Evolutionary conservation across 2,329 filamentous ascomycete species (phyloP).

Genomic region (Curvularia spicifera): DNA sequence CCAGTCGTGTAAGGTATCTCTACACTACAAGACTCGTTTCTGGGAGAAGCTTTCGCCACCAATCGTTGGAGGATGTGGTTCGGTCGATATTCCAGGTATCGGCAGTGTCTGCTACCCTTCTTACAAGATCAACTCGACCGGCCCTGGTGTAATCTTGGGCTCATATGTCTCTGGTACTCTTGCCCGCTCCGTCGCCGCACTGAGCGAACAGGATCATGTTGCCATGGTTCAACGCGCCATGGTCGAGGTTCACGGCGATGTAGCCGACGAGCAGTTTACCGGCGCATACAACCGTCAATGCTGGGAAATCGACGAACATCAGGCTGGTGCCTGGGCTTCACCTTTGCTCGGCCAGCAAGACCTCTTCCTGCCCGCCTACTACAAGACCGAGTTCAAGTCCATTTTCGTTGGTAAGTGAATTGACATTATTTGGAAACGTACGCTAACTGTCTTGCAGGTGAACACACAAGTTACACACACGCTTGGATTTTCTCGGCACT

Average conservation of each 20-base stretch:
- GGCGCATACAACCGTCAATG: slow-evolving; percentile 69
- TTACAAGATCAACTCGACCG: slow-evolving; percentile 69
- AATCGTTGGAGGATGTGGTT: slow-evolving; percentile 70
- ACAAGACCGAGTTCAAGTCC: slow-evolving; percentile 71
- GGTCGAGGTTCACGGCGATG: slow-evolving; percentile 68
- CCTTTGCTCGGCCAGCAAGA: slow-evolving; percentile 70
- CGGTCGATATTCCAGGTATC: slow-evolving; percentile 66
- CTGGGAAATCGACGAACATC: slow-evolving; percentile 68
- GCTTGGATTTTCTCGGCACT: slow-evolving; percentile 73
- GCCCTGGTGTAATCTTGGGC: slow-evolving; percentile 67
- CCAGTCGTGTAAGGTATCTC: slow-evolving; percentile 64
- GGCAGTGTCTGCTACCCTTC: slow-evolving; percentile 70
- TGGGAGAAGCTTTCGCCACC: slow-evolving; percentile 61
- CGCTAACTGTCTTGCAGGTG: slow-evolving; percentile 2
- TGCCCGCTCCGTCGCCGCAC: slow-evolving; percentile 55
- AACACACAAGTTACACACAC: slow-evolving; percentile 63
- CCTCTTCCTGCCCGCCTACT: slow-evolving; percentile 74
- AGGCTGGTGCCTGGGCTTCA: slow-evolving; percentile 67
- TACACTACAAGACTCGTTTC: slow-evolving; percentile 71
- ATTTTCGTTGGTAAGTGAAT: slow-evolving; percentile 71
- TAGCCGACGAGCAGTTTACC: slow-evolving; percentile 67
- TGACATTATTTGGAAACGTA: background rate
- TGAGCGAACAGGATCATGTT: slow-evolving; percentile 67
- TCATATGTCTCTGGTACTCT: slow-evolving; percentile 61
- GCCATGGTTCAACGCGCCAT: slow-evolving; percentile 69